A percentile compares a stretch with the other conserved stretches of the same genome.
Conservation (phyloP, 345 rosid genomes). For the Salix exigua region DNA sequence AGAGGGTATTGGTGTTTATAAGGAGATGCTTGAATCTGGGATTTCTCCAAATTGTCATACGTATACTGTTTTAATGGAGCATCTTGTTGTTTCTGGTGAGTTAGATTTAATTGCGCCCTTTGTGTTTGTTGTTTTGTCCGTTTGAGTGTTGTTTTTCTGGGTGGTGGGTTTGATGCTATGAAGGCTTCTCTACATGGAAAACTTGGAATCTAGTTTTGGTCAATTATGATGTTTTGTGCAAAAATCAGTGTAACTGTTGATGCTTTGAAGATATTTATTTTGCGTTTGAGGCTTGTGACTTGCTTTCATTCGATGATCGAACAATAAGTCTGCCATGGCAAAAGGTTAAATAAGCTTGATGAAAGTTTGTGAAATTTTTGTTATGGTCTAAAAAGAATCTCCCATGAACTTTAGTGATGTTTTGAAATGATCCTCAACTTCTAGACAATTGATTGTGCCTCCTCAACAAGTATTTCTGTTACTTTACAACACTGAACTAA, state of each 20-base stretch:
- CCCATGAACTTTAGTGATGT: no score
- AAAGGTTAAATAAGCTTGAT: background rate
- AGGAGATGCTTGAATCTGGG: slow-evolving; percentile 62
- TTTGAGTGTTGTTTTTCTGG: background rate
- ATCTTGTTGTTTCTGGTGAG: slow-evolving; percentile 58
- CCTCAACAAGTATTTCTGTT: no score
- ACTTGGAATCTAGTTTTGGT: background rate
- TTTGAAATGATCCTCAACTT: no score
- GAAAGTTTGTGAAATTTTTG: background rate
- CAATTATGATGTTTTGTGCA: background rate
- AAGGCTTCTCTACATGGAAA: background rate
- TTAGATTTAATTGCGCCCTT: slow-evolving; percentile 15
- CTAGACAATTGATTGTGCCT: no score
- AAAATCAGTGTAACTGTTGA: background rate
- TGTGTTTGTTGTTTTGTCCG: slow-evolving; percentile 41
- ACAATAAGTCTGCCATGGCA: background rate
- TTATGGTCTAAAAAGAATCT: background rate
- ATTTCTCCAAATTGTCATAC: slow-evolving; percentile 71
- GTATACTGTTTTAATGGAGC: slow-evolving; percentile 79
- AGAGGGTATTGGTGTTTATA: slow-evolving; percentile 62
- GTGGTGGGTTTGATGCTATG: background rate
- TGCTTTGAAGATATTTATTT: background rate
- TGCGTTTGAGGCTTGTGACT: background rate
- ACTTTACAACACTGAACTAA: no score
- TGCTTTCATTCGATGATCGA: background rate